These are phyloP conservation scores for Xylaria intraflava DNA, from an alignment of 495 filamentous ascomycete genomes.

Conservation along the genomic window DNA sequence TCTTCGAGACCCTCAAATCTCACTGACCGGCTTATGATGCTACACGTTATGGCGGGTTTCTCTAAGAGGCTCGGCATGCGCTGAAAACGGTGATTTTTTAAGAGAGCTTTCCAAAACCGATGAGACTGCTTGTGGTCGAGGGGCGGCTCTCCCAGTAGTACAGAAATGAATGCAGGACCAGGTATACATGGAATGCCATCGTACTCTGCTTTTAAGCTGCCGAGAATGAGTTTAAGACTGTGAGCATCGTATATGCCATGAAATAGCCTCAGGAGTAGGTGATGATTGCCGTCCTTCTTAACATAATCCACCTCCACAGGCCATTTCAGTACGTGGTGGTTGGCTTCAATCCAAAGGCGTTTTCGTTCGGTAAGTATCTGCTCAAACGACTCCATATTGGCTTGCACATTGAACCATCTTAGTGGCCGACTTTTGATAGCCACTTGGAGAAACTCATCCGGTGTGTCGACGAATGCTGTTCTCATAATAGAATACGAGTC, in stretches of 20 bases:
- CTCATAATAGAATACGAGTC: constrained; percentile 53
- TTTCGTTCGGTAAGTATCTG: constrained; percentile 21
- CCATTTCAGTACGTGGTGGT: constrained; percentile 34
- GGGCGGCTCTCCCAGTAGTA: constrained; percentile 50
- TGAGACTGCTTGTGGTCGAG: constrained; percentile 48
- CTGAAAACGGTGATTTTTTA: constrained; percentile 36
- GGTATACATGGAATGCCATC: constrained; percentile 11
- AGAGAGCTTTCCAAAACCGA: constrained; percentile 60
- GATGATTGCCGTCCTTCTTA: constrained; percentile 16
- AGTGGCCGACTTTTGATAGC: constrained; percentile 42
- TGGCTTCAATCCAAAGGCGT: constrained; percentile 37
- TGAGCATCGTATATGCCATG: constrained; percentile 87
- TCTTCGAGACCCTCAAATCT: constrained; percentile 35
- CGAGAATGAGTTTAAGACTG: constrained; percentile 62
- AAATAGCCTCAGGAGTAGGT: constrained; percentile 62
- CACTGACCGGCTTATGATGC: constrained; percentile 14
- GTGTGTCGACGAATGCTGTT: constrained; percentile 56
- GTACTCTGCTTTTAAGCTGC: constrained; percentile 47
- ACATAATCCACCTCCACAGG: constrained; percentile 30
- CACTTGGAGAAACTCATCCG: constrained; percentile 67
- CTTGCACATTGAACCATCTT: constrained; percentile 40
- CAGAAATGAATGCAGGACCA: constrained; percentile 46
- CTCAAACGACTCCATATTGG: constrained; percentile 22
- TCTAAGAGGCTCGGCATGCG: constrained; percentile 21
- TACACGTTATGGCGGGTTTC: constrained; percentile 7